phyloP scores from a whole-genome alignment of 2,329 filamentous ascomycete genomes.

The Domatiomyces globalis region DNA sequence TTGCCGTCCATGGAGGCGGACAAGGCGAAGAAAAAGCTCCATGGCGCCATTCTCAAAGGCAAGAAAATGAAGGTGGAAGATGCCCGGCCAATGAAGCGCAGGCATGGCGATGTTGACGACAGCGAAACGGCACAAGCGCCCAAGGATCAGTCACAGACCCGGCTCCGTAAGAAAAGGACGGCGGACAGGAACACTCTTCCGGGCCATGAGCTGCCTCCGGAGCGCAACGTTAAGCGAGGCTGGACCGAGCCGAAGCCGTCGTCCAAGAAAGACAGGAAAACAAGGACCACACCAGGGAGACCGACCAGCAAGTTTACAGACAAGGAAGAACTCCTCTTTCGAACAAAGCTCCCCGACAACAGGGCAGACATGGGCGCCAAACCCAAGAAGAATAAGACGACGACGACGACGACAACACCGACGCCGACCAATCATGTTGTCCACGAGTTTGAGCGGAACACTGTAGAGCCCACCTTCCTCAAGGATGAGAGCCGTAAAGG shows the following conservation, averaged over 20 bases:
- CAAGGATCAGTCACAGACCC: slow-evolving; percentile 29
- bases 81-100: slow-evolving; percentile 51
- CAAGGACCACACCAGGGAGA: slow-evolving; percentile 40
- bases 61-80: slow-evolving; percentile 72
- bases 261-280: slow-evolving; percentile 30
- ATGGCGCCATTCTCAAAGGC: slow-evolving; percentile 73
- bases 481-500: slow-evolving; percentile 38
- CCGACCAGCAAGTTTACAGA: slow-evolving; percentile 66
- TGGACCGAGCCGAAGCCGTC: slow-evolving; percentile 55
- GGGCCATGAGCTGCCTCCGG: slow-evolving; percentile 58
- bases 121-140: slow-evolving; percentile 8
- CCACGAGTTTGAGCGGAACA: slow-evolving; percentile 80
- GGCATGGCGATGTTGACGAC: slow-evolving; percentile 26
- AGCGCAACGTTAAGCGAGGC: slow-evolving; percentile 70
- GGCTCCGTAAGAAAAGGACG: slow-evolving; percentile 32
- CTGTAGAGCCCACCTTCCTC: slow-evolving; percentile 69
- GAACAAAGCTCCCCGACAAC: slow-evolving; percentile 58
- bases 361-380: slow-evolving; percentile 16
- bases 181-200: slow-evolving; percentile 25
- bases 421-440: slow-evolving; percentile 53
- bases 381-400: slow-evolving; percentile 29
- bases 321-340: slow-evolving; percentile 69
- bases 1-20: slow-evolving; percentile 68
- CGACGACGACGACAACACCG: slow-evolving; percentile 48
- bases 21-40: slow-evolving; percentile 81